A percentile compares a stretch with the other conserved stretches of the same genome.
These are phyloP conservation scores for Chaetomium tenue DNA, from an alignment of 495 filamentous ascomycete species.

Conservation along the genomic window DNA sequence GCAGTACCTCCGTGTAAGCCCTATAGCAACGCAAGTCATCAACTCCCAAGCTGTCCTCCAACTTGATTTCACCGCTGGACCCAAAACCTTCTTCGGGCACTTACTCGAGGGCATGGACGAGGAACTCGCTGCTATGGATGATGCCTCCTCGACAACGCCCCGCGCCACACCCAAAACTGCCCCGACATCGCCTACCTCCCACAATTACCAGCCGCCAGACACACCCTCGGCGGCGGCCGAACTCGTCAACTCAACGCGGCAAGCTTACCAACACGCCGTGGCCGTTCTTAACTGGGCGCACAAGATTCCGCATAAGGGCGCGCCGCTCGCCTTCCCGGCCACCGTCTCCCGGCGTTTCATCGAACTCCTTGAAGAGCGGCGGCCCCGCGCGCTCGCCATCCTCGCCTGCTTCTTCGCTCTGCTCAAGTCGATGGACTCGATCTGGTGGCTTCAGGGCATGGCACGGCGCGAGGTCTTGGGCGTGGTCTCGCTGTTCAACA, in stretches of 20 bases:
- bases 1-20: constrained; percentile 53
- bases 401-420: constrained; percentile 57
- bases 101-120: constrained; percentile 51
- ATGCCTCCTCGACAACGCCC: neutral
- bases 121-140: constrained; percentile 40
- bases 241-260: constrained; percentile 39
- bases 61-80: constrained; percentile 44
- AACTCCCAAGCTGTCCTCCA: constrained; percentile 53
- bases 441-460: constrained; percentile 60
- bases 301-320: constrained; percentile 53
- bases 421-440: constrained; percentile 50
- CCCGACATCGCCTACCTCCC: neutral
- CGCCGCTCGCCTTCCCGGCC: constrained; percentile 56
- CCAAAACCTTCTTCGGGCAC: constrained; percentile 51
- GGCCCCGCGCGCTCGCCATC: constrained; percentile 54
- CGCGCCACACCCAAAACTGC: neutral
- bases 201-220: constrained; percentile 1
- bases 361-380: constrained; percentile 49
- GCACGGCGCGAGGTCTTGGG: constrained; percentile 56
- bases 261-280: constrained; percentile 55
- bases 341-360: constrained; percentile 59
- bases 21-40: constrained; percentile 53
- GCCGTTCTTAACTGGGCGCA: constrained; percentile 59
- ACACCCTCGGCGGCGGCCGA: constrained; percentile 1
- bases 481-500: constrained; percentile 51